These are phyloP conservation scores for Quercus glauca DNA, from an alignment of 306 rosid genomes.

Conservation along the genomic window DNA sequence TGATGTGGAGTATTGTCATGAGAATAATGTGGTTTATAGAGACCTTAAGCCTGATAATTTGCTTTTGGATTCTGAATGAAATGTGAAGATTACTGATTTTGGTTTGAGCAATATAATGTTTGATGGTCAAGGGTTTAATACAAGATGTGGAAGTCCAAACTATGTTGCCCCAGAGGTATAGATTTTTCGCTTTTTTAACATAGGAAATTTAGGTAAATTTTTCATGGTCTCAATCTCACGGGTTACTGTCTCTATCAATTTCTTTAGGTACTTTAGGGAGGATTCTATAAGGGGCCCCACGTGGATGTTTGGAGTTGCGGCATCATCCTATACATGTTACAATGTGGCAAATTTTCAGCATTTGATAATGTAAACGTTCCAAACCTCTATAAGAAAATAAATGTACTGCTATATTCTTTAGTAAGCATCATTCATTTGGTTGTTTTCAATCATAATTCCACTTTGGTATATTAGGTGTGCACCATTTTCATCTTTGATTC, in stretches of 20 bases:
- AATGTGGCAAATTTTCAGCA: conserved; percentile 74
- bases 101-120: conserved; percentile 93
- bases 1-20: conserved; percentile 96
- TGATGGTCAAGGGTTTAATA: conserved; percentile 90
- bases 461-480: neutral
- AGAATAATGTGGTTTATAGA: conserved; percentile 91
- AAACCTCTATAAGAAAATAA: conserved; percentile 72
- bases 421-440: neutral
- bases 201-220: neutral
- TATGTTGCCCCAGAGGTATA: conserved; percentile 95
- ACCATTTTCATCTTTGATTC: neutral
- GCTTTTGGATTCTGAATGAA: too few relatives aligned
- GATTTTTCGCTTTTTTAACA: neutral
- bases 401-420: conserved; percentile 37
- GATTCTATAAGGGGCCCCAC: conserved; percentile 55
- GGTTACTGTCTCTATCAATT: neutral
- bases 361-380: conserved; percentile 81
- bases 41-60: conserved; percentile 78
- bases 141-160: conserved; percentile 93
- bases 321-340: conserved; percentile 82
- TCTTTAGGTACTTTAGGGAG: conserved; percentile 49
- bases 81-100: conserved; percentile 65
- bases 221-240: neutral
- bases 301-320: conserved; percentile 76
- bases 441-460: neutral